Base-by-base conservation (phyloP, 345 rosid species). In the Limnanthes douglasii region DNA sequence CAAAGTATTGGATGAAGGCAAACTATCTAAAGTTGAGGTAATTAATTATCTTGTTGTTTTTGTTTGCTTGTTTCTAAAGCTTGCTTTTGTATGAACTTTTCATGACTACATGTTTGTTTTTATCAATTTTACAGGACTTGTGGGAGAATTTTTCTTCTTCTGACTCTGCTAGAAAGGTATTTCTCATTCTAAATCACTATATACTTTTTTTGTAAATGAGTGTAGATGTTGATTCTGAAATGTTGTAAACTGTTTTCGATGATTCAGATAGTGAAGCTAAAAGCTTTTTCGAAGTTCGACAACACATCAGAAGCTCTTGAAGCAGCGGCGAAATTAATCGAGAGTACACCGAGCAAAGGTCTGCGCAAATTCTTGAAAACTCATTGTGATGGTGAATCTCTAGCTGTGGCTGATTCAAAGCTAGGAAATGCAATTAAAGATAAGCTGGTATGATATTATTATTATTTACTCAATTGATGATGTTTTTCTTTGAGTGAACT, bases 341-440 rank as follows among this genome's bases (percentile, higher is more conserved):
- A 90, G 19, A 68, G 95, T 42, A 21, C 77, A 17, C 63, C 95
- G 4, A 68, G 73, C 67, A 80, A 80, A 40, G 72, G 83, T 56
- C 67, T 84, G 5, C 67, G 95, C 8, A 84, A 90, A 31, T 90
- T 90, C 53, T 52, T 90, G 59, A 65, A 66, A 1, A 47, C 68
- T 9, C 72, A 88, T 37, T 88, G 94, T 44, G 58, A 53, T 4
- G 86, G 81, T 15, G 92, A 90, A 50, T 47, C 44, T 1, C 42
- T 90, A 19, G 98, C 54, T 14, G 90, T 90, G 8, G 94, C 84
- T 48, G 95, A 84, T 55, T 83, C 97, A 0, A 90, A 80, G 61
- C 96, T 90, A 36, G 96, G 98, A 42, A 80, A 80, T 54, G 69
- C 75, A 1, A 90, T 90, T 32, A 90, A 90, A 55, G 98, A 90